Evolutionary conservation across 129 eudicot genomes (phyloP), one percentile per base, ranked within the genome.

Genomic region (Centella asiatica): DNA sequence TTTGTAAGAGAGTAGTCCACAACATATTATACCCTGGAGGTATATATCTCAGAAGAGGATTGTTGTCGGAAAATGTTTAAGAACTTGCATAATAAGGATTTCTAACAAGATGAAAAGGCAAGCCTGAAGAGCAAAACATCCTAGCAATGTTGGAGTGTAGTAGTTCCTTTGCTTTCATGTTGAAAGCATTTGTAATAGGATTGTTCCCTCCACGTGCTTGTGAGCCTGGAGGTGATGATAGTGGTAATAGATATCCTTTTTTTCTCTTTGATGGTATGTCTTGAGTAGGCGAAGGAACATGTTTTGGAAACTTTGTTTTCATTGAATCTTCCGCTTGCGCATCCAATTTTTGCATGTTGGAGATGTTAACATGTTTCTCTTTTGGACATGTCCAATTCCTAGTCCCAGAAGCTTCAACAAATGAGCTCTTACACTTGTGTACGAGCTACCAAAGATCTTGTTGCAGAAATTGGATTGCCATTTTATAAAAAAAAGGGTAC

Each of bases 41-140:
- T 1, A 32, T 2, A 57, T 56, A 72, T 31, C 68, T 63, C 14
- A n/a, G 42, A 26, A 57, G 5, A 2, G 18, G 14, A 22, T 26
- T 11, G 12, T 28, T 40, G 1, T n/a, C 11, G 47, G 12, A 70
- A 39, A 14, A 33, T 4, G 33, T 26, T 14, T 31, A 62, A 0
- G 69, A 27, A 31, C 57, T 51, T 0, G 53, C 20, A 51, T 33
- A 55, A 20, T 72, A 33, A 8, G 67, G 71, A 44, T 57, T 72
- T 27, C 72, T 39, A 3, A 64, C 73, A 19, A 66, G 64, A 2
- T 73, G 29, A 60, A 66, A 60, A 0, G 78, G 58, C 15, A 74
- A 31, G 0, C 74, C 59, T 6, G 23, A 68, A 4, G 72, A 33
- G 23, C 37, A 73, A 2, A 66, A 73, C 72, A 73, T 34, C 45